Evolutionary conservation across 768 basidiomycete genomes (phyloP).

Genomic region (Rubroboletus satanas): DNA sequence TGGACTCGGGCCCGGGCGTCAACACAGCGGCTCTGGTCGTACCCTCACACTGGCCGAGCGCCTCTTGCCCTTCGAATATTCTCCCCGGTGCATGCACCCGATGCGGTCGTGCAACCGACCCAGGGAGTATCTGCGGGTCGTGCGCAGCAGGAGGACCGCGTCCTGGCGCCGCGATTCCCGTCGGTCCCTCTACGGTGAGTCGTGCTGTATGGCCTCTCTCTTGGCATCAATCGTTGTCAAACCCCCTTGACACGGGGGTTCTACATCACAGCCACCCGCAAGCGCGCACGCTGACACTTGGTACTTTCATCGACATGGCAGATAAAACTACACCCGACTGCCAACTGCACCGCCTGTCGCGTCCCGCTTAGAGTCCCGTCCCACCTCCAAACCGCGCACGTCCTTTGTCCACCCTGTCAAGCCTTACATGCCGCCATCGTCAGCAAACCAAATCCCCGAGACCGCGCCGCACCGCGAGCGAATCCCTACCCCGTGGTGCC

Average conservation of each 20-base stretch:
- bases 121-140: neutral
- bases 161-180: neutral
- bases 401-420: slow-evolving; percentile 15
- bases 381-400: neutral
- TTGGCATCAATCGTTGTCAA: neutral
- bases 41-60: neutral
- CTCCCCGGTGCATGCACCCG: neutral
- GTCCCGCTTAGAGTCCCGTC: neutral
- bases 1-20: neutral
- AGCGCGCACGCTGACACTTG: neutral
- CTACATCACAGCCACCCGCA: neutral
- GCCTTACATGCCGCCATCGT: neutral
- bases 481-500: slow-evolving; percentile 6
- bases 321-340: neutral
- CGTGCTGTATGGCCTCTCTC: neutral
- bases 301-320: neutral
- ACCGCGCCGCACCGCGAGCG: neutral
- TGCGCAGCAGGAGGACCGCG: neutral
- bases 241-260: neutral
- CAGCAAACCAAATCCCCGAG: neutral
- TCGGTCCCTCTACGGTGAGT: neutral
- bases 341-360: slow-evolving; percentile 7
- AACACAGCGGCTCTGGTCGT: neutral
- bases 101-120: neutral
- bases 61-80: neutral